Evolutionary conservation across 139 green algal species (phyloP), one percentile per base, ranked within the genome.

Genomic region (Volvox africanus): DNA sequence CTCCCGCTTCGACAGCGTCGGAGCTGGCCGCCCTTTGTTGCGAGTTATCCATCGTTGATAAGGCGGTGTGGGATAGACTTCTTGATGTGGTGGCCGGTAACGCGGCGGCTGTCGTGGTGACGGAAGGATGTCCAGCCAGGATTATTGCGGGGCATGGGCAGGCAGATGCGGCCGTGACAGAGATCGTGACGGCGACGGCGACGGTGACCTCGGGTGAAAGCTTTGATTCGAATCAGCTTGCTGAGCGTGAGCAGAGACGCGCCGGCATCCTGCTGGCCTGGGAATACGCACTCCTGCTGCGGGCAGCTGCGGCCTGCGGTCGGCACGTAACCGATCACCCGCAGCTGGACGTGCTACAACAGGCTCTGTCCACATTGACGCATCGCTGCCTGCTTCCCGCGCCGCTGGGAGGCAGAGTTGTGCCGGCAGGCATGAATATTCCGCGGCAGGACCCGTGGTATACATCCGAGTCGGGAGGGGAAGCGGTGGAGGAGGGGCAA

Each of bases 11-110:
- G 32, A 30, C 28, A n/a, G 81, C 65, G 30, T 65, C 62, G 20
- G 62, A 78, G 65, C 28, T 88, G 62, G 82, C 65, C 33, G 82
- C 35, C 50, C 32, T 88, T 33, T 88, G 82, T 28, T 67, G 62
- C 33, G 62, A 80, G 20, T 67, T 88, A 1, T 33, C 3, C 11
- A 36, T 62, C 16, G 24, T 18, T 20, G 19, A 87, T 14, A 26
- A 16, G 22, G 65, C 33, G 32, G 82, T n/a, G 32, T 88, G 82
- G 82, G 32, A 32, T 33, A 37, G 50, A 67, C 82, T 88, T 65
- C 82, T 88, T 32, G 26, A 28, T 0, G 21, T 35, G 50, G 28
- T 50, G 80, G 28, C 24, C 26, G 6, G 28, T 6, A 55, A 18
- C 22, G 80, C 80, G 11, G 79, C 37, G 6, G 80, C 81, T 1